Percentiles rank a stretch among this genome's conserved stretches.
These are phyloP conservation scores for Tetrahymena borealis DNA, from an alignment of 73 alveolate genomes.

Conservation along the genomic window DNA sequence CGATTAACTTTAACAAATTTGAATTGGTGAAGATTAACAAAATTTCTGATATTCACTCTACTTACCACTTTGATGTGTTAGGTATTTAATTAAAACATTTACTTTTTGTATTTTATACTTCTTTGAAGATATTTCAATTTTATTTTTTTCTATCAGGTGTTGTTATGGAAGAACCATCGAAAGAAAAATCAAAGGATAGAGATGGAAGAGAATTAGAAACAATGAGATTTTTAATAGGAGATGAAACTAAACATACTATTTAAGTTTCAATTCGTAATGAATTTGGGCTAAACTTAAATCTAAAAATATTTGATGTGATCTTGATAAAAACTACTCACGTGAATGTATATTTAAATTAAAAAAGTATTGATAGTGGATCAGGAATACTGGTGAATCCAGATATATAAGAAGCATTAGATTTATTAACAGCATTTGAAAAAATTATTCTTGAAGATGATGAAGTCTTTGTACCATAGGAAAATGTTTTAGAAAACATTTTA, in stretches of 20 bases:
- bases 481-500: background rate
- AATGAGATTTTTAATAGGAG: background rate
- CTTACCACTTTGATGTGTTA: background rate
- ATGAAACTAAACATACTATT: background rate
- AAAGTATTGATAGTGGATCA: background rate
- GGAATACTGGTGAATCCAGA: background rate
- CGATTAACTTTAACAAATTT: background rate
- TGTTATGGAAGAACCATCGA: background rate
- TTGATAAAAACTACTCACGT: background rate
- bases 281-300: background rate
- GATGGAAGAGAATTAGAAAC: background rate
- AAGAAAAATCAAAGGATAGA: background rate
- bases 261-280: background rate
- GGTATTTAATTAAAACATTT: background rate
- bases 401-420: background rate
- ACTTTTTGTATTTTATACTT: background rate
- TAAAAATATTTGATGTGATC: background rate
- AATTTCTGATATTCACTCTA: background rate
- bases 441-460: background rate
- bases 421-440: background rate
- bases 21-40: background rate
- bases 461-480: background rate
- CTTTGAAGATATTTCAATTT: background rate
- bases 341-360: background rate
- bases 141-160: background rate